Conservation (phyloP, 306 rosid species). For the Gillenia trifoliata region DNA sequence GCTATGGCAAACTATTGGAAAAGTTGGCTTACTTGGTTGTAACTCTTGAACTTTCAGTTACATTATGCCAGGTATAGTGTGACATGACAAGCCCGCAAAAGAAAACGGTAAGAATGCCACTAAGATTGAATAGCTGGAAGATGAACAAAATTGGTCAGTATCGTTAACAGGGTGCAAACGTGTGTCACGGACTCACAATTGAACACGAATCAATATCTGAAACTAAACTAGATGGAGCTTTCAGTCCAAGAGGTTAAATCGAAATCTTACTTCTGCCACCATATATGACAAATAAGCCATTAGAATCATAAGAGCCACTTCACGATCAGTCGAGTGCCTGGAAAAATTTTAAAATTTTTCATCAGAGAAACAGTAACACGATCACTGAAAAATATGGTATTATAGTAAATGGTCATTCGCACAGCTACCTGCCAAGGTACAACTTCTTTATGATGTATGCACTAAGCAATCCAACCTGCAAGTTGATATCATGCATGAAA, state of each 20-base stretch:
- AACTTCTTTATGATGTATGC: constrained; percentile 48
- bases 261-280: constrained; percentile 47
- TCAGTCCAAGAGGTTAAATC: constrained; percentile 3
- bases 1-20: not conserved
- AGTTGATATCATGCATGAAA: not conserved
- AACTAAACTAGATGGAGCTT: not conserved
- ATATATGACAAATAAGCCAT: constrained; percentile 60
- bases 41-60: constrained; percentile 42
- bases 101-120: constrained; percentile 63
- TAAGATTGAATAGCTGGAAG: constrained; percentile 39
- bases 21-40: constrained; percentile 41
- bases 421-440: constrained; percentile 24
- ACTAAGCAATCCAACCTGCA: constrained; percentile 52
- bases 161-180: constrained; percentile 10
- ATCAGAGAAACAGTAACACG: no score
- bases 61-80: constrained; percentile 56
- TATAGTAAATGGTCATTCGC: no score
- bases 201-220: not conserved
- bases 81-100: constrained; percentile 69
- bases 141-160: constrained; percentile 3
- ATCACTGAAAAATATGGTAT: no score
- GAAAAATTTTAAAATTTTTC: no score
- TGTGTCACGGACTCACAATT: not conserved
- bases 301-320: constrained; percentile 57
- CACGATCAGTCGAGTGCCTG: constrained; percentile 58